Conservation (phyloP, 2,329 filamentous ascomycete species). For the Sporothrix curviconia region DNA sequence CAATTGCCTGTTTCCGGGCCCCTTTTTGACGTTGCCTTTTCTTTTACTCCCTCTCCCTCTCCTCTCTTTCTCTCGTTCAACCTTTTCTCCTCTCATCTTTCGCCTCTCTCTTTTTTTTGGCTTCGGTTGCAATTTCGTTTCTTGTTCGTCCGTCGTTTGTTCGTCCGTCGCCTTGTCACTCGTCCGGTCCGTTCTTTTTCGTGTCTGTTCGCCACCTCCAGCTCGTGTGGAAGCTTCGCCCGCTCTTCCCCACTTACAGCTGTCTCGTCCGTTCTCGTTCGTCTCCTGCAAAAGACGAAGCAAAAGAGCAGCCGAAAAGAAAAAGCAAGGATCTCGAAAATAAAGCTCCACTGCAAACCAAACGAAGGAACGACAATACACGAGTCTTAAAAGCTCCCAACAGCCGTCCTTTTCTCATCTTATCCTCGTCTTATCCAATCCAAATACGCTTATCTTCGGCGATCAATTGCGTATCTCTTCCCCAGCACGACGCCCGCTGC, state of each 20-base stretch:
- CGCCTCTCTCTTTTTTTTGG: background rate
- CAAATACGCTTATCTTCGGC: conserved; percentile 5
- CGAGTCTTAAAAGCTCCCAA: background rate
- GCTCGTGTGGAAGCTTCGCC: background rate
- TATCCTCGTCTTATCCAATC: conserved; percentile 3
- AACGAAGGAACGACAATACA: no score
- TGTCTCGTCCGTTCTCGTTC: background rate
- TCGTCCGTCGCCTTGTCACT: background rate
- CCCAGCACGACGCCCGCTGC: background rate
- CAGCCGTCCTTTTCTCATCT: background rate
- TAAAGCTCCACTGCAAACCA: background rate
- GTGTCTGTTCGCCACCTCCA: background rate
- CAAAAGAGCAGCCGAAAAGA: background rate
- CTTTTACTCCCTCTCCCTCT: background rate
- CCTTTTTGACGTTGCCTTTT: no score
- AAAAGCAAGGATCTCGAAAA: background rate
- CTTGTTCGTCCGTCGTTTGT: background rate
- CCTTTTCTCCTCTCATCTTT: background rate
- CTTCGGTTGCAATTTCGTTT: background rate
- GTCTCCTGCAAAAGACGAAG: no score
- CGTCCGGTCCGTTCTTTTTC: background rate
- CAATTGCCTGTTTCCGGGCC: conserved; percentile 3
- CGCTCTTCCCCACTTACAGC: background rate
- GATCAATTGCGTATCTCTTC: background rate
- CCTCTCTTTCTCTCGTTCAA: background rate